These are phyloP conservation scores for Hymenoscyphus albidus DNA, from an alignment of 2,329 filamentous ascomycete species.

Conservation along the genomic window DNA sequence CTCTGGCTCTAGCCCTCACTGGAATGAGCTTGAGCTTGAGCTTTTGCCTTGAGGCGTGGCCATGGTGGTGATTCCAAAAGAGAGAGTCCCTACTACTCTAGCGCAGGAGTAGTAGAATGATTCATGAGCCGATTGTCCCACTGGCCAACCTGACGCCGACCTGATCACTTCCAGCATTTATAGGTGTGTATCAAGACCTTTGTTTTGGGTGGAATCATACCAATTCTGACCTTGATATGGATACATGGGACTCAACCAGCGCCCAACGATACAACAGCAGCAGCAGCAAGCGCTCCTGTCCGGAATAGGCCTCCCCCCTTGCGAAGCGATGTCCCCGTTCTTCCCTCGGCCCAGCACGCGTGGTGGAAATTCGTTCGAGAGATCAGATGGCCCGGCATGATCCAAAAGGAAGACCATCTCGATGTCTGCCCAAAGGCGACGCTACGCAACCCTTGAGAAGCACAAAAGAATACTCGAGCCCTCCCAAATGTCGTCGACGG, in stretches of 20 bases:
- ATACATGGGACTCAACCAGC: not conserved
- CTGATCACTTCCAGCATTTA: not conserved
- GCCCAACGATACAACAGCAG: not conserved
- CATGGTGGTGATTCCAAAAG: no score
- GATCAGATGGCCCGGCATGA: not conserved
- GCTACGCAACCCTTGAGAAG: not conserved
- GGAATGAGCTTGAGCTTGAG: no score
- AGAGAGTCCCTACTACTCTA: no score
- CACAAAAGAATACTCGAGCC: not conserved
- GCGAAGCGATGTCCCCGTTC: not conserved
- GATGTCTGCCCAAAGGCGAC: slow-evolving; percentile 1
- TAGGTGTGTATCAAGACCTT: not conserved
- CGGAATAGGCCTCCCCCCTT: not conserved
- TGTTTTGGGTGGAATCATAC: not conserved
- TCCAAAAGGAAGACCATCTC: not conserved
- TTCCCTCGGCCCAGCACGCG: not conserved
- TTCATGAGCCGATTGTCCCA: not conserved
- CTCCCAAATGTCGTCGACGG: not conserved
- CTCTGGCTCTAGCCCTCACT: no score
- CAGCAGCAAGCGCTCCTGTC: not conserved
- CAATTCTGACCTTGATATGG: not conserved
- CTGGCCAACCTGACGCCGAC: not conserved
- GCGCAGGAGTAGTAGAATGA: not conserved
- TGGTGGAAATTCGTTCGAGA: not conserved
- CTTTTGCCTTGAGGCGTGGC: no score